phyloP scores from a whole-genome alignment of 768 basidiomycete genomes.

The Suillus americanus region DNA sequence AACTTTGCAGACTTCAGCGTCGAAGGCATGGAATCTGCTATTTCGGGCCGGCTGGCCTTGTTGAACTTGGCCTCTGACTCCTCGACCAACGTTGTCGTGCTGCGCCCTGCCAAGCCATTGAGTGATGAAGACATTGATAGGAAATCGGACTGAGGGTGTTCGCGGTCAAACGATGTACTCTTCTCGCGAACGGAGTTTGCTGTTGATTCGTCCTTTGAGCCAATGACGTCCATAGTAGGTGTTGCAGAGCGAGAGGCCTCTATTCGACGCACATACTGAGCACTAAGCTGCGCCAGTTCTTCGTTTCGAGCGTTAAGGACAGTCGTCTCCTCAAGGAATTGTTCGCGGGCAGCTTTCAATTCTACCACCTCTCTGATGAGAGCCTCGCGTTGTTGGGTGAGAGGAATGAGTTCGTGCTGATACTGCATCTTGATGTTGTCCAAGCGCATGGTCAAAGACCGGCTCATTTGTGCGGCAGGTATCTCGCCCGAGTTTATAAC shows the following conservation, averaged over 20 bases:
- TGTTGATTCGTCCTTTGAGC: conserved; percentile 6
- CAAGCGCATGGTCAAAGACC: conserved; percentile 80
- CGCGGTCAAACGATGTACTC: conserved; percentile 31
- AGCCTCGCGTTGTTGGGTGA: conserved; percentile 79
- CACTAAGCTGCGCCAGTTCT: conserved; percentile 84
- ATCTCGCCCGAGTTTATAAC: conserved; percentile 32
- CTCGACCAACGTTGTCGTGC: conserved; percentile 22
- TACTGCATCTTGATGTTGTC: conserved; percentile 89
- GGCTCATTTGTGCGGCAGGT: conserved; percentile 46
- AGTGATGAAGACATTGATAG: conserved; percentile 14
- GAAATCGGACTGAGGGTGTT: conserved; percentile 15
- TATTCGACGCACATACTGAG: conserved; percentile 77
- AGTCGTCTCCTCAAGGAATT: conserved; percentile 89
- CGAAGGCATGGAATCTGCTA: conserved; percentile 43
- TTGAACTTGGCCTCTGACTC: conserved; percentile 28
- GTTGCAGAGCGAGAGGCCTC: conserved; percentile 40
- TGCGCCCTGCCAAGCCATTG: conserved; percentile 19
- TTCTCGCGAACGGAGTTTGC: conserved; percentile 19
- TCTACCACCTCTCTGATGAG: conserved; percentile 82
- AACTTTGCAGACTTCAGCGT: conserved; percentile 60
- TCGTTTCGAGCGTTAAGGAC: conserved; percentile 90
- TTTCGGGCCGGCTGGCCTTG: conserved; percentile 29
- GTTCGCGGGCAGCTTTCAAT: conserved; percentile 81
- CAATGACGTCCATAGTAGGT: conserved; percentile 12
- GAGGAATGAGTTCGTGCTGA: conserved; percentile 79